Conservation (phyloP, 2,329 filamentous ascomycete genomes). For the Cercospora sp. region DNA sequence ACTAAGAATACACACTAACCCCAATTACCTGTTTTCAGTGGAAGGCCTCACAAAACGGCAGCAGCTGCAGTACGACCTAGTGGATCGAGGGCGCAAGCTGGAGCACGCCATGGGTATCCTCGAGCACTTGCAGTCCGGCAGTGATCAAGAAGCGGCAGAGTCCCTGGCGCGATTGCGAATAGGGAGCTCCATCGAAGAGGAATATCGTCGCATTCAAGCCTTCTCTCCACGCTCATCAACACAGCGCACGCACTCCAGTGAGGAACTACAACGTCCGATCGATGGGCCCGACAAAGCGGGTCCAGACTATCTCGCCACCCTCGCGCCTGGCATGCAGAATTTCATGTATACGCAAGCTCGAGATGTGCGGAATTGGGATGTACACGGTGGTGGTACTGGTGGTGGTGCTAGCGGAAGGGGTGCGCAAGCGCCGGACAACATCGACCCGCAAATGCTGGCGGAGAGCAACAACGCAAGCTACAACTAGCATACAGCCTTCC, state of each 20-base stretch:
- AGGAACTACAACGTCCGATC: not conserved
- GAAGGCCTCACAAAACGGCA: constrained; percentile 29
- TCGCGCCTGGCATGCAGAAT: not conserved
- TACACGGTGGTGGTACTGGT: not conserved
- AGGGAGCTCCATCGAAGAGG: constrained; percentile 21
- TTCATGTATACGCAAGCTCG: not conserved
- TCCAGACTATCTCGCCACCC: not conserved
- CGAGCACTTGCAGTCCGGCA: constrained; percentile 21
- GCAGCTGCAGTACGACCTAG: constrained; percentile 23
- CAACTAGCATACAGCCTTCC: not conserved
- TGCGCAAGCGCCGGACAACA: not conserved
- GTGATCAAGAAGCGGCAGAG: constrained; percentile 25
- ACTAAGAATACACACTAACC: not conserved
- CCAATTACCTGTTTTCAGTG: not conserved
- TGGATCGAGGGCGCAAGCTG: constrained; percentile 16
- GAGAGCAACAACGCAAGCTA: not conserved
- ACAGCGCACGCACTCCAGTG: not conserved
- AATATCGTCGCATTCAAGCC: constrained; percentile 11
- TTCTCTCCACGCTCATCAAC: constrained; percentile 1
- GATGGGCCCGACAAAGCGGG: not conserved
- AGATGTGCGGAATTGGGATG: not conserved
- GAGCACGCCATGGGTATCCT: constrained; percentile 21
- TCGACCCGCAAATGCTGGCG: not conserved
- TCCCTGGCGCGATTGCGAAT: constrained; percentile 28
- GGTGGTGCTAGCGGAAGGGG: not conserved